A percentile compares a stretch with the other conserved stretches of the same genome.
These are phyloP conservation scores for Cutaneotrichosporon sp. DNA, from an alignment of 1,284 basidiomycete genomes.

Conservation along the genomic window DNA sequence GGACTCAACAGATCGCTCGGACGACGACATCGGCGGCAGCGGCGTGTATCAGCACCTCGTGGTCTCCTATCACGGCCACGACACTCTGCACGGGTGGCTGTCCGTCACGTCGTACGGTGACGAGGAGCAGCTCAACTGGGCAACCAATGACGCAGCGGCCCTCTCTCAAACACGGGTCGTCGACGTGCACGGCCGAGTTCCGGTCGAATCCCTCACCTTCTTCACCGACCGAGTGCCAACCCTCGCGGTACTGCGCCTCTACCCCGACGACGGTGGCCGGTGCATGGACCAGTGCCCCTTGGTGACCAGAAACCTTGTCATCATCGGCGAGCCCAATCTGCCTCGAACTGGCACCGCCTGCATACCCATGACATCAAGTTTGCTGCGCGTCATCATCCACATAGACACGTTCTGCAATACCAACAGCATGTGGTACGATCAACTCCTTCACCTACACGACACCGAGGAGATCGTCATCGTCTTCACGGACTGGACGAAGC, in stretches of 20 bases:
- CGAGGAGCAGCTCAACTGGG: not conserved
- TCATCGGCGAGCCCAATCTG: constrained; percentile 6
- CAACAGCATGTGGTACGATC: constrained; percentile 2
- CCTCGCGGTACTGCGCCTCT: constrained; percentile 7
- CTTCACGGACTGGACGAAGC: not conserved
- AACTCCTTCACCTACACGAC: not conserved
- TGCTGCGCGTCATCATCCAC: not conserved
- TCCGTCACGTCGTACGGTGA: not conserved
- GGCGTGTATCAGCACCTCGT: constrained; percentile 4
- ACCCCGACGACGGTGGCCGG: constrained; percentile 2
- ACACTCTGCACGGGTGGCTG: not conserved
- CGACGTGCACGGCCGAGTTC: constrained; percentile 1
- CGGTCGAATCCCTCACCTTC: not conserved
- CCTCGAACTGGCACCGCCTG: not conserved
- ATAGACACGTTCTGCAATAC: not conserved
- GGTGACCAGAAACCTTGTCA: constrained; percentile 4
- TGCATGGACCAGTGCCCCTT: constrained; percentile 10
- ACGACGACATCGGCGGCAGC: no score
- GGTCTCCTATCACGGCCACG: not conserved
- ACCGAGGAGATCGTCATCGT: not conserved
- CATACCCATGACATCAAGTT: not conserved
- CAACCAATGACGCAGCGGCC: no score
- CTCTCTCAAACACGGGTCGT: not conserved
- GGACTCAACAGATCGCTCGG: not conserved
- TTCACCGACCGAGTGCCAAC: constrained; percentile 4